Evolutionary conservation across 345 rosid species (phyloP).

Genomic region (Psidium guajava): DNA sequence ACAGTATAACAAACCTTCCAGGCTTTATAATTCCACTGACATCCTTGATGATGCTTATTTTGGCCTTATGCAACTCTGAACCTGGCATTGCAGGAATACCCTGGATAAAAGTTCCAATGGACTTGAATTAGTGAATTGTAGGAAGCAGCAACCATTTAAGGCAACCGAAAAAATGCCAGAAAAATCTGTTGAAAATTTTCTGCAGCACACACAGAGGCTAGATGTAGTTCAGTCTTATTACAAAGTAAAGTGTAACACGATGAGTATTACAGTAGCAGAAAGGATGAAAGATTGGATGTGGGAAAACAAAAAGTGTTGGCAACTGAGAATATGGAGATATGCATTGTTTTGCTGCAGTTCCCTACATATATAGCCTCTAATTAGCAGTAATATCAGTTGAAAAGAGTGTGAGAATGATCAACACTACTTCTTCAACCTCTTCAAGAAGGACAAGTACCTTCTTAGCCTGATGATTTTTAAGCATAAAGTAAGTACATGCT

Average conservation of each 20-base stretch:
- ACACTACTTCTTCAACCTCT: neutral
- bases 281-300: neutral
- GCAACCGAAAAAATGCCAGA: neutral
- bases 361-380: neutral
- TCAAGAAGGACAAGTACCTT: neutral
- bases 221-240: neutral
- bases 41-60: constrained; percentile 37
- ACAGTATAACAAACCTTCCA: constrained; percentile 31
- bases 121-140: neutral
- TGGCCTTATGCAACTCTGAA: constrained; percentile 26
- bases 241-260: neutral
- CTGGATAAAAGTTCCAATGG: constrained; percentile 18
- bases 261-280: neutral
- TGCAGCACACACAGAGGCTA: neutral
- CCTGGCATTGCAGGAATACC: constrained; percentile 22
- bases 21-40: constrained; percentile 53
- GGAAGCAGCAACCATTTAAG: neutral
- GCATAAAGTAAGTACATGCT: neutral
- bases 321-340: neutral
- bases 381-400: neutral
- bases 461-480: neutral
- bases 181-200: neutral
- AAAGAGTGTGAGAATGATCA: neutral
- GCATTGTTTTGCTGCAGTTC: neutral
- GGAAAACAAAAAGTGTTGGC: neutral